Conservation (phyloP, 192 early-diverging fungal genomes). For the Backusella tarrabulga region DNA sequence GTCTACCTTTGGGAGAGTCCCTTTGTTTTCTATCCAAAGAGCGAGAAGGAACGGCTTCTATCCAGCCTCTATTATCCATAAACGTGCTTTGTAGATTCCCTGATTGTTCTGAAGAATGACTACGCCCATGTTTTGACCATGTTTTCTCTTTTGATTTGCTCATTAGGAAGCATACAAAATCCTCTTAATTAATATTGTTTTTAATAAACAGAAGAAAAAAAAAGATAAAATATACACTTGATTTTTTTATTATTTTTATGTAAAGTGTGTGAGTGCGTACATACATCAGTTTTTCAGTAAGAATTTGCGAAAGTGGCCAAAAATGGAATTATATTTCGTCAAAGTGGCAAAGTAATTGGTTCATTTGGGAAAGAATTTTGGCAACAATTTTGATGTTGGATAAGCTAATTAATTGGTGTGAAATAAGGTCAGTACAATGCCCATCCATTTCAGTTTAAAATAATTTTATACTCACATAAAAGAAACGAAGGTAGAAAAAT, state of each 20-base stretch:
- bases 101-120: not conserved
- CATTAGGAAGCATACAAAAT: constrained; percentile 1
- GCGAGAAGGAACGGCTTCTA: not conserved
- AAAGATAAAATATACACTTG: not conserved
- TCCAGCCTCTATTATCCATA: not conserved
- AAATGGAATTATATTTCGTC: too few relatives aligned
- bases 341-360: too few relatives aligned
- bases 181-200: not conserved
- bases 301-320: too few relatives aligned
- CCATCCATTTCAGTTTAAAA: too few relatives aligned
- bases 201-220: not conserved
- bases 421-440: too few relatives aligned
- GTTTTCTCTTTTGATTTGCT: not conserved
- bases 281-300: too few relatives aligned
- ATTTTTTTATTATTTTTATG: not conserved
- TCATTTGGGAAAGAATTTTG: too few relatives aligned
- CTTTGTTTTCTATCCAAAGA: not conserved
- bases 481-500: too few relatives aligned
- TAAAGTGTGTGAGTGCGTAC: not conserved
- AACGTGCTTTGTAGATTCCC: constrained; percentile 1
- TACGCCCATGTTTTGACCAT: constrained; percentile 5
- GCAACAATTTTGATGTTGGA: too few relatives aligned
- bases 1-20: not conserved
- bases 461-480: too few relatives aligned
- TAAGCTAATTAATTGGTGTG: too few relatives aligned